A percentile compares a stretch with the other conserved stretches of the same genome.
These are phyloP conservation scores for Dichomitus squalens DNA, from an alignment of 1,284 basidiomycete species.

Conservation along the genomic window DNA sequence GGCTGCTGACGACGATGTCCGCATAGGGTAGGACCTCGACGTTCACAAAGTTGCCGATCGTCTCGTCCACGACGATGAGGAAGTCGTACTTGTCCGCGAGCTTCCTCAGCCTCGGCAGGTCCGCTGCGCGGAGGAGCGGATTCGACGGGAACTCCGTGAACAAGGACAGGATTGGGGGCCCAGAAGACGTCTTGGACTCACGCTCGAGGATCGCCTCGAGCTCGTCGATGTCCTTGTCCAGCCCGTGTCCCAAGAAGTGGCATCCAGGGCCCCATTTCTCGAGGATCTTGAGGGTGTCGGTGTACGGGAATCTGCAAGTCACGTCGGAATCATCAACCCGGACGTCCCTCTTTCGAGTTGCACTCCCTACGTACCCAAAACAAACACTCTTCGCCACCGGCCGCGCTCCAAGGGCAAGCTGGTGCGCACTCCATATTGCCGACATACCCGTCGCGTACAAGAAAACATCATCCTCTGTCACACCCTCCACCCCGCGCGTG, in stretches of 20 bases:
- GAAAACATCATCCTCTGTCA: constrained; percentile 87
- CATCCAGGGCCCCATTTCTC: constrained; percentile 98
- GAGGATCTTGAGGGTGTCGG: constrained; percentile 95
- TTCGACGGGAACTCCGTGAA: constrained; percentile 95
- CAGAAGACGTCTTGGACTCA: constrained; percentile 45
- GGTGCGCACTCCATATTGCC: constrained; percentile 91
- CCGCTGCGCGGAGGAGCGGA: constrained; percentile 84
- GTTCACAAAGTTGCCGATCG: constrained; percentile 95
- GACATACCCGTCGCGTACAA: constrained; percentile 90
- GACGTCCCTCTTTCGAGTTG: background rate
- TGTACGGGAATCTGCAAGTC: constrained; percentile 86
- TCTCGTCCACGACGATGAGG: constrained; percentile 92
- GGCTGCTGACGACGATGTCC: constrained; percentile 92
- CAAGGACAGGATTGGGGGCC: constrained; percentile 61
- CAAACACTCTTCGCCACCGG: constrained; percentile 83
- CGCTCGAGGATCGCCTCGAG: constrained; percentile 67
- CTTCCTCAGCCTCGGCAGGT: constrained; percentile 76
- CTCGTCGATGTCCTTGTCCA: constrained; percentile 74
- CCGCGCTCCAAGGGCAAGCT: constrained; percentile 58
- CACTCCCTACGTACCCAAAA: constrained; percentile 68
- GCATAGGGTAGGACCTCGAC: constrained; percentile 90
- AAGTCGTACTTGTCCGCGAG: constrained; percentile 92
- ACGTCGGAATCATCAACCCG: constrained; percentile 11
- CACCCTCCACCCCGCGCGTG: constrained; percentile 58
- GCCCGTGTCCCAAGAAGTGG: constrained; percentile 86